Conservation (phyloP, 495 filamentous ascomycete species). For the Penicillium canescens region DNA sequence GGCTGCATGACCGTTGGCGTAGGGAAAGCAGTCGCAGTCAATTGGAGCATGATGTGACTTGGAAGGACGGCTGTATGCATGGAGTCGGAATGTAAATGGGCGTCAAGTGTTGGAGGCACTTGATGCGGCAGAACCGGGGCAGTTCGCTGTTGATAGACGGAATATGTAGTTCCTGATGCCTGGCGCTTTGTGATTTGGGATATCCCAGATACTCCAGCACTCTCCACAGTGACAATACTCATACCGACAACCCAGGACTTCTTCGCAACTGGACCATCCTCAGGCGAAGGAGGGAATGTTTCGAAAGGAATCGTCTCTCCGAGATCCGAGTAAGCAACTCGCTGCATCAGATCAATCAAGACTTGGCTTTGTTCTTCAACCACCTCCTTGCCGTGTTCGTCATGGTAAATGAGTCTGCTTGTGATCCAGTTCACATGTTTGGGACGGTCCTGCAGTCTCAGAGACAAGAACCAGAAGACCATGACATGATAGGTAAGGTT, state of each 20-base stretch:
- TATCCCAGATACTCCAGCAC: conserved; percentile 69
- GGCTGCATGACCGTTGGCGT: conserved; percentile 68
- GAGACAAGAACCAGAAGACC: conserved; percentile 90
- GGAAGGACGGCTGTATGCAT: conserved; percentile 60
- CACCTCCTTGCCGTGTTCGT: conserved; percentile 68
- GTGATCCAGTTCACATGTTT: conserved; percentile 89
- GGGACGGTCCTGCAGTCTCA: conserved; percentile 79
- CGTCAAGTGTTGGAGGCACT: conserved; percentile 49
- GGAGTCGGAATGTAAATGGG: conserved; percentile 38
- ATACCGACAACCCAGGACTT: conserved; percentile 86
- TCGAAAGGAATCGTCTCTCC: conserved; percentile 53
- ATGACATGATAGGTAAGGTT: conserved; percentile 92
- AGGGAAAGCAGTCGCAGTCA: conserved; percentile 63
- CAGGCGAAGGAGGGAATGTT: conserved; percentile 60
- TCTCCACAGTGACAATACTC: conserved; percentile 85
- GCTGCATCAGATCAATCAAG: conserved; percentile 94
- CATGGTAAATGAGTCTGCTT: conserved; percentile 74
- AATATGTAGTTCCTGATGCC: conserved; percentile 80
- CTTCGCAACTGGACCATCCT: conserved; percentile 66
- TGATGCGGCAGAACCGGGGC: conserved; percentile 68
- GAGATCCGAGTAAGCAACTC: conserved; percentile 82
- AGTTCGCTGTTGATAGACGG: conserved; percentile 71
- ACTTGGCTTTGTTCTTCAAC: conserved; percentile 93
- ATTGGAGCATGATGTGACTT: conserved; percentile 80
- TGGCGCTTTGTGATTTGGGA: conserved; percentile 81